These are phyloP conservation scores for Myriosclerotinia scirpicola DNA, from an alignment of 2,329 filamentous ascomycete genomes.

Conservation along the genomic window DNA sequence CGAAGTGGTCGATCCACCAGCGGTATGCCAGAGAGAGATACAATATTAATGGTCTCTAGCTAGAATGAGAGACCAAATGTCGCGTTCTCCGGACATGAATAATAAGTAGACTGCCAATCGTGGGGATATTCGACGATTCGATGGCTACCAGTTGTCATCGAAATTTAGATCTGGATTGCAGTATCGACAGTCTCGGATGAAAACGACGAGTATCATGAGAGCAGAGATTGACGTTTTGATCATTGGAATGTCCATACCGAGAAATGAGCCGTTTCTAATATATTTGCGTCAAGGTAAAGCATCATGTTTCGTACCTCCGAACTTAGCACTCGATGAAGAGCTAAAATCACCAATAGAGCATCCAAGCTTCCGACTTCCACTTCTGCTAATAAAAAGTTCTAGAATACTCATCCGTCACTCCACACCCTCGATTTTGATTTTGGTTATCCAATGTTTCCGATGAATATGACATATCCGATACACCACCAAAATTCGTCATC, in stretches of 20 bases:
- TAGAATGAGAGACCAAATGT: background rate
- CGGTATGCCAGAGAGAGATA: background rate
- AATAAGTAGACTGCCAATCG: background rate
- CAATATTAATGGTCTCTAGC: background rate
- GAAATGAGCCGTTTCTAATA: too few relatives aligned
- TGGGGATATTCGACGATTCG: background rate
- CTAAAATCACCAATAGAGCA: background rate
- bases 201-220: background rate
- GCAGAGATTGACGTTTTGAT: too few relatives aligned
- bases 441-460: background rate
- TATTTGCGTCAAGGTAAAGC: too few relatives aligned
- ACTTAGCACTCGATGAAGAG: background rate
- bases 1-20: background rate
- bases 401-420: background rate
- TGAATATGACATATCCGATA: background rate
- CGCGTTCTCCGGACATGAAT: background rate
- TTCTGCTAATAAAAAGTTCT: background rate
- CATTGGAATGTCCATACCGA: too few relatives aligned
- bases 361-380: fast-evolving
- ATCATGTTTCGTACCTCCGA: too few relatives aligned
- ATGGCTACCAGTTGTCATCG: background rate
- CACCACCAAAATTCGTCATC: background rate
- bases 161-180: background rate
- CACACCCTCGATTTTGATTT: background rate
- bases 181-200: background rate